Base-by-base conservation (phyloP, 2,329 filamentous ascomycete genomes). In the Fusarium proliferatum region DNA sequence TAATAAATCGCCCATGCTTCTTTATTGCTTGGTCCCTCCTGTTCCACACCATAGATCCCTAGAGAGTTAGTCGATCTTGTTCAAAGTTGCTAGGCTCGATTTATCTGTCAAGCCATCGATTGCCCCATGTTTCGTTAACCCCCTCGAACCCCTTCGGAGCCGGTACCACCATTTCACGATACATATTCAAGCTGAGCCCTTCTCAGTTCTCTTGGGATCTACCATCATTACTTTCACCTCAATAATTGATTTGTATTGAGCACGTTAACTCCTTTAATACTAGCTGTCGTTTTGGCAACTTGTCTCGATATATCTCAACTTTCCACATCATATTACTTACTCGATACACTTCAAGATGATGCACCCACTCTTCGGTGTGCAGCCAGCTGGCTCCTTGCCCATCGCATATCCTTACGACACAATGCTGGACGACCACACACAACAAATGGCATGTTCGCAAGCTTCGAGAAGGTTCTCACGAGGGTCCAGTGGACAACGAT, bases 391-490 rank as follows among this genome's bases (percentile, higher is more conserved):
- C 38, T 69, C 69, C 19, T 72, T 81, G 16, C 80, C 80, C 6
- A 38, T 73, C 17, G 68, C 77, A 46, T 76, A 78, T 64, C 38
- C 71, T 26, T 77, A 79, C 60, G 85, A 87, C 67, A 80, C 81
- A 56, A 83, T 88, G 56, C 75, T 88, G 61, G 86, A 89, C 75
- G 87, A 88, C 67, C 80, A 87, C 39, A 85, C 86, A 33, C 86
- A 83, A 70, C 88, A 90, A 69, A 85, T 88, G 77, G 81, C 84
- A 59, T 78, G 84, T 43, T 84, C 85, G 41, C 85, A 87, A 64
- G 80, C 84, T 34, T 80, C 84, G 43, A 84, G 87, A 53, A 84
- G 85, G 67, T 81, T 84, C 69, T 88, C 88, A 28, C 84, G 86
- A 69, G 81, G 84, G 30, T 86, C 87, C 13, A 86, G 84, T 72